These are phyloP conservation scores for Globisporangium rhizosaccharum DNA, from an alignment of 352 stramenopile genomes.

Conservation along the genomic window DNA sequence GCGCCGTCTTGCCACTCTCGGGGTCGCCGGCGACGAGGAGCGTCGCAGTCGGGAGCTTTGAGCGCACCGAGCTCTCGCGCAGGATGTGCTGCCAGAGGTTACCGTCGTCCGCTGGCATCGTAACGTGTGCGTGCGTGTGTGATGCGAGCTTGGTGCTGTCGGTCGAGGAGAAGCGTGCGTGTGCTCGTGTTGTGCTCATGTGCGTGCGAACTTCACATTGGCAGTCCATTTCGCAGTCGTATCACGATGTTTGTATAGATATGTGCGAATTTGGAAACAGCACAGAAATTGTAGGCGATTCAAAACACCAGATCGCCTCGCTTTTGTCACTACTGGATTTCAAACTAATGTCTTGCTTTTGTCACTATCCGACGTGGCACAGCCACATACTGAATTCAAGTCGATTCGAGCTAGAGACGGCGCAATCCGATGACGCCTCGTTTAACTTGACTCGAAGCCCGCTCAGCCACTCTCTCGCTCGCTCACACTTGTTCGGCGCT, in stretches of 20 bases:
- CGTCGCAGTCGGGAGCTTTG: slow-evolving; percentile 58
- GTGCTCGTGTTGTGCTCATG: background rate
- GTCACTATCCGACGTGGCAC: background rate
- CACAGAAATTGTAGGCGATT: too few species aligned
- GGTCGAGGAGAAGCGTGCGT: background rate
- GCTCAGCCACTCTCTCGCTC: slow-evolving; percentile 7
- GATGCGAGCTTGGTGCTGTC: background rate
- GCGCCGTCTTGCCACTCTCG: slow-evolving; percentile 66
- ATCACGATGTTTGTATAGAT: too few species aligned
- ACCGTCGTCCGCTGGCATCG: background rate
- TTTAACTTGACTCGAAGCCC: background rate
- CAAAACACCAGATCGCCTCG: too few species aligned
- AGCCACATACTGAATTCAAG: background rate
- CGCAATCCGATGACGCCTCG: too few species aligned
- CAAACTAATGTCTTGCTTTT: background rate
- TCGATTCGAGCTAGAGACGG: too few species aligned
- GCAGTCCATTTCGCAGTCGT: too few species aligned
- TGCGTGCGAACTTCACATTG: too few species aligned
- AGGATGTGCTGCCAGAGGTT: slow-evolving; percentile 86
- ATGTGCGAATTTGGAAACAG: too few species aligned
- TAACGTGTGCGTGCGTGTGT: background rate
- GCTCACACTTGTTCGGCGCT: background rate
- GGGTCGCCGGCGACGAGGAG: slow-evolving; percentile 67
- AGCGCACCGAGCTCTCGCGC: slow-evolving; percentile 71
- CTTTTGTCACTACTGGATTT: too few species aligned